phyloP scores from a whole-genome alignment of 345 rosid species.

The Eucalyptus polybractea region DNA sequence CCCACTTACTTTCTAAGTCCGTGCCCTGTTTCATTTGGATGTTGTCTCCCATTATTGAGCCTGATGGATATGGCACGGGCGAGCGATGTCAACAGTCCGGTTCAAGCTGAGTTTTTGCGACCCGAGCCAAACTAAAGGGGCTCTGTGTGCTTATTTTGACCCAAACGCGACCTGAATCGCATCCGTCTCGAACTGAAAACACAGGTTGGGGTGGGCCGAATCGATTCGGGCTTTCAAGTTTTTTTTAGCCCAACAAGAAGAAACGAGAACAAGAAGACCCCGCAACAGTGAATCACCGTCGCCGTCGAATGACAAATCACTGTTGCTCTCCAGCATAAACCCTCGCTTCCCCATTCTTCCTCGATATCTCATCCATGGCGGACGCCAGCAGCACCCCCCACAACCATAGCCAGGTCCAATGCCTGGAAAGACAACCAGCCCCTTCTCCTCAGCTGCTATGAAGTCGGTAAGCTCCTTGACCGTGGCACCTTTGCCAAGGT shows the following conservation, averaged over 20 bases:
- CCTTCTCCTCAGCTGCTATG: not conserved
- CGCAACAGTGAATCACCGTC: not conserved
- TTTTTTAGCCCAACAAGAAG: not conserved
- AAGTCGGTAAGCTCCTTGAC: conserved; percentile 47
- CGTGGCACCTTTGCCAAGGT: conserved; percentile 86
- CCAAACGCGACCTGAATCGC: not conserved
- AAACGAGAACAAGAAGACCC: too few relatives aligned
- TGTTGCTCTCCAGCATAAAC: not conserved
- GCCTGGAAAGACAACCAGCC: not conserved
- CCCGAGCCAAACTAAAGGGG: not conserved
- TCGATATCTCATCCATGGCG: not conserved
- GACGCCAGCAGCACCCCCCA: not conserved
- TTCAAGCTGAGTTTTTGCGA: not conserved
- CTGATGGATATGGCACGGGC: not conserved
- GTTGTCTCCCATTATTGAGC: not conserved
- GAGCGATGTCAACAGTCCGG: not conserved
- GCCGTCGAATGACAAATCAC: not conserved
- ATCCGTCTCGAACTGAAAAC: not conserved
- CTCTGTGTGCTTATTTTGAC: not conserved
- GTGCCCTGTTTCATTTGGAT: not conserved
- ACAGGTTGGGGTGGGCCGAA: not conserved
- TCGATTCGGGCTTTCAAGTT: not conserved
- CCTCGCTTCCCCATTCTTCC: not conserved
- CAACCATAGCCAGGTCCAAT: not conserved
- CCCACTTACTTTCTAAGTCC: not conserved